A percentile compares a stretch with the other conserved stretches of the same genome.
These are phyloP conservation scores for Raffaelea ambrosiae DNA, from an alignment of 2,329 filamentous ascomycete genomes.

Conservation along the genomic window DNA sequence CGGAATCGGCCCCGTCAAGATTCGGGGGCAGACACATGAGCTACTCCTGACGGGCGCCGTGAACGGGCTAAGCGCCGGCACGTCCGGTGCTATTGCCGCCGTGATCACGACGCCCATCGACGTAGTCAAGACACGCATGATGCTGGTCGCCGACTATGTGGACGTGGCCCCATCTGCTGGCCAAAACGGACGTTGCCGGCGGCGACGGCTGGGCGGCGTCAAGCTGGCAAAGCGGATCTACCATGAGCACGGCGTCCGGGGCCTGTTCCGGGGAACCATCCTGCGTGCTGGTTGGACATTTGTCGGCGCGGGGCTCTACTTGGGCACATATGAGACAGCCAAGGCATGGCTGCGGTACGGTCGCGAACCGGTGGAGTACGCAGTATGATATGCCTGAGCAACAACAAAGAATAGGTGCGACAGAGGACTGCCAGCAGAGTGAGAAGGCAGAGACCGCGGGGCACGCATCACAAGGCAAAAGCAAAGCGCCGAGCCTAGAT, in stretches of 20 bases:
- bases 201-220: conserved; percentile 34
- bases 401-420: background rate
- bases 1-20: conserved; percentile 4
- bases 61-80: conserved; percentile 65
- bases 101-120: conserved; percentile 83
- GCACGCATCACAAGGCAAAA: too few species aligned
- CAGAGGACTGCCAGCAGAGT: too few species aligned
- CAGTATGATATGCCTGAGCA: background rate
- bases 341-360: conserved; percentile 50
- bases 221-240: conserved; percentile 59
- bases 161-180: too few species aligned
- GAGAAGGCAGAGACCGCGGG: too few species aligned
- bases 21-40: conserved; percentile 13
- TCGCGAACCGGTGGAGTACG: conserved; percentile 33
- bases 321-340: conserved; percentile 78
- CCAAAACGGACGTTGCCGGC: conserved; percentile 6
- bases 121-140: conserved; percentile 83
- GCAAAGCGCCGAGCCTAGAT: background rate
- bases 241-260: conserved; percentile 57
- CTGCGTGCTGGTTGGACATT: conserved; percentile 75
- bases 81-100: conserved; percentile 66
- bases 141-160: conserved; percentile 46
- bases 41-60: conserved; percentile 61
- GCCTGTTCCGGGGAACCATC: conserved; percentile 68
- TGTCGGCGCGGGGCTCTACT: conserved; percentile 72